Evolutionary conservation across 78 protist species (phyloP).

Genomic region (Isochrysis galbana): DNA sequence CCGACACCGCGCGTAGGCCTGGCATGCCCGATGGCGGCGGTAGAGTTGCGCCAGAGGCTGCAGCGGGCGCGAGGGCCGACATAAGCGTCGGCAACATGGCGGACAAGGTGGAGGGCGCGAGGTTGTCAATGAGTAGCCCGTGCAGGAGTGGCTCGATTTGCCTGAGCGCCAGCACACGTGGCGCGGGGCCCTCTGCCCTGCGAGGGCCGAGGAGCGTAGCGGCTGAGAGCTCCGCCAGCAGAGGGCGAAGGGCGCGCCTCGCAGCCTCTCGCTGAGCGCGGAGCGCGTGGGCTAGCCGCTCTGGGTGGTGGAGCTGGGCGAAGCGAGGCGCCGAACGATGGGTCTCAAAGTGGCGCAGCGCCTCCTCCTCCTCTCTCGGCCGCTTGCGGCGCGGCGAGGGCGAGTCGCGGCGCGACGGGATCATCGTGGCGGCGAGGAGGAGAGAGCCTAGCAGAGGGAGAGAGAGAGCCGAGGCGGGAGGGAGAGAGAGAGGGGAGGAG

Average conservation of each 20-base stretch:
- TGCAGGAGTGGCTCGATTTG: not conserved
- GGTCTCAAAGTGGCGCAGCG: not conserved
- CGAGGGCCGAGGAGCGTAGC: not conserved
- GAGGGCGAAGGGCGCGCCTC: not conserved
- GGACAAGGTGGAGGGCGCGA: not conserved
- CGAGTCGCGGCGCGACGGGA: too few species aligned
- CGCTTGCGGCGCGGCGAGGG: too few species aligned
- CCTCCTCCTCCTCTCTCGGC: not conserved
- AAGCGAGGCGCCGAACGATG: not conserved
- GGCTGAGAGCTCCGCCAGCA: not conserved
- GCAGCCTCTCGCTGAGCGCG: not conserved
- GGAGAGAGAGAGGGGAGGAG: too few species aligned
- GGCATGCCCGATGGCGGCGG: too few species aligned
- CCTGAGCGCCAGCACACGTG: not conserved
- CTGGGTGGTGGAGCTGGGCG: not conserved
- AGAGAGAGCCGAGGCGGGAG: too few species aligned
- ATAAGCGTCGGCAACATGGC: not conserved
- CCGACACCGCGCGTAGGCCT: too few species aligned
- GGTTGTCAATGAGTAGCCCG: not conserved
- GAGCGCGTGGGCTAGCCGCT: not conserved
- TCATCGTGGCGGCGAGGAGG: too few species aligned
- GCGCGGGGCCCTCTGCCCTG: not conserved
- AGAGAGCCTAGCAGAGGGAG: too few species aligned
- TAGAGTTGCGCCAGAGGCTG: too few species aligned
- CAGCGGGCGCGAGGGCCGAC: not conserved